Evolutionary conservation across 2,329 filamentous ascomycete genomes (phyloP).

Genomic region (Samsoniella hepiali): DNA sequence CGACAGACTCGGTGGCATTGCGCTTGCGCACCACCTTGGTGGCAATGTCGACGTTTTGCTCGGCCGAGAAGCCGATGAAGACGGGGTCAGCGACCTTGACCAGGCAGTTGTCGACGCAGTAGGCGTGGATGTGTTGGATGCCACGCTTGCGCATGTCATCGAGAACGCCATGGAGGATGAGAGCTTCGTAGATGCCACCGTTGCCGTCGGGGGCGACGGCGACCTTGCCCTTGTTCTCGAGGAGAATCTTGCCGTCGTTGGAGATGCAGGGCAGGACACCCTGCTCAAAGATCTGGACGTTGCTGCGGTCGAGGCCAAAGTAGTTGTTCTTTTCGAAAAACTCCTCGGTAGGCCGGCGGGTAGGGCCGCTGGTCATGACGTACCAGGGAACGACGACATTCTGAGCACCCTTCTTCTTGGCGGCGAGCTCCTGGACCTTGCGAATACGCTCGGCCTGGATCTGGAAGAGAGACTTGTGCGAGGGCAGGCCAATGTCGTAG

Average conservation of each 20-base stretch:
- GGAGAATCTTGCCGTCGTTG: slow-evolving; percentile 94
- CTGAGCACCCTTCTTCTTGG: slow-evolving; percentile 57
- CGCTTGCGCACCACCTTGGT: slow-evolving; percentile 99
- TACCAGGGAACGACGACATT: slow-evolving; percentile 86
- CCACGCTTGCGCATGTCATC: slow-evolving; percentile 85
- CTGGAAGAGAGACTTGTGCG: slow-evolving; percentile 92
- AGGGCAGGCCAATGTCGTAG: slow-evolving; percentile 93
- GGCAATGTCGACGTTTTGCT: slow-evolving; percentile 87
- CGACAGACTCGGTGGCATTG: slow-evolving; percentile 91
- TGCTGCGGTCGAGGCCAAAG: slow-evolving; percentile 82
- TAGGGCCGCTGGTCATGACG: slow-evolving; percentile 98
- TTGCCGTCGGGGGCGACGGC: slow-evolving; percentile 97
- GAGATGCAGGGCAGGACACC: slow-evolving; percentile 95
- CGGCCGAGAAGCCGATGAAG: slow-evolving; percentile 90
- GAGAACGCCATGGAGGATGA: slow-evolving; percentile 75
- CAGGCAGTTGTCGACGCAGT: slow-evolving; percentile 99
- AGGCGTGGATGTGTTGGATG: slow-evolving; percentile 92
- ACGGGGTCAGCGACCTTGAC: slow-evolving; percentile 96
- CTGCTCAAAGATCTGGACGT: slow-evolving; percentile 93
- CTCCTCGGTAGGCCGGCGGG: slow-evolving; percentile 82
- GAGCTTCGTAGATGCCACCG: slow-evolving; percentile 91
- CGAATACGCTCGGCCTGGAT: slow-evolving; percentile 92
- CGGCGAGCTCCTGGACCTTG: slow-evolving; percentile 78
- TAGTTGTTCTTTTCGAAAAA: slow-evolving; percentile 89
- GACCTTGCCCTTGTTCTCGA: slow-evolving; percentile 86